A percentile compares a stretch with the other conserved stretches of the same genome.
phyloP scores from a whole-genome alignment of 495 filamentous ascomycete genomes.

The Talaromyces adpressus region DNA sequence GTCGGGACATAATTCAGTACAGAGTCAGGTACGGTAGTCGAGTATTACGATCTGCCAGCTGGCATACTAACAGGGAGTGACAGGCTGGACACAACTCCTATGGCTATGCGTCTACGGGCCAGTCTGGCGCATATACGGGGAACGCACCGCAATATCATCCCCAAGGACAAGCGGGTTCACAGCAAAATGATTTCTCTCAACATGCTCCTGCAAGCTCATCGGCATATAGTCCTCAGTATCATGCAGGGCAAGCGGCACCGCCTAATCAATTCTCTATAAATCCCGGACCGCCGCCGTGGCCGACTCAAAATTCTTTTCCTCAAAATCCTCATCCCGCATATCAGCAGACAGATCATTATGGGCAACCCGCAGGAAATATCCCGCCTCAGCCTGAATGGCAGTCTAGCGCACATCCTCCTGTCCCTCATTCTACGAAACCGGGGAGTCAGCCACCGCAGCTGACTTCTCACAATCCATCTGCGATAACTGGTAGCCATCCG shows the following conservation, averaged over 20 bases:
- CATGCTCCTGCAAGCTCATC: not conserved
- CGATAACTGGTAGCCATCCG: not conserved
- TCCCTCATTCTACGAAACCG: slow-evolving; percentile 9
- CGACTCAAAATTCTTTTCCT: not conserved
- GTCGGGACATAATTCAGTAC: not conserved
- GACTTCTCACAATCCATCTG: not conserved
- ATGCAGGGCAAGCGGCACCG: not conserved
- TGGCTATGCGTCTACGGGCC: slow-evolving; percentile 7
- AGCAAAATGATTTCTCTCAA: not conserved
- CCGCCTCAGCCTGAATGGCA: slow-evolving; percentile 6
- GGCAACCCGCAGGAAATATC: not conserved
- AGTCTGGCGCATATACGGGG: not conserved
- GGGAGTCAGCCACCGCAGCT: not conserved
- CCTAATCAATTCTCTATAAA: not conserved
- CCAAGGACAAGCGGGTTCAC: not conserved
- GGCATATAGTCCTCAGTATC: not conserved
- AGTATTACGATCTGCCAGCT: not conserved
- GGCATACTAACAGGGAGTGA: not conserved
- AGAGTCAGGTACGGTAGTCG: slow-evolving; percentile 2
- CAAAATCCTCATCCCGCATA: not conserved
- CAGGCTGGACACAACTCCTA: slow-evolving; percentile 2
- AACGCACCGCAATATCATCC: slow-evolving; percentile 9
- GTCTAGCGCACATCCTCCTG: not conserved
- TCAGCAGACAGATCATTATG: not conserved
- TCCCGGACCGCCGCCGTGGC: not conserved